phyloP scores from a whole-genome alignment of 306 rosid genomes.

The Prunus mongolica region DNA sequence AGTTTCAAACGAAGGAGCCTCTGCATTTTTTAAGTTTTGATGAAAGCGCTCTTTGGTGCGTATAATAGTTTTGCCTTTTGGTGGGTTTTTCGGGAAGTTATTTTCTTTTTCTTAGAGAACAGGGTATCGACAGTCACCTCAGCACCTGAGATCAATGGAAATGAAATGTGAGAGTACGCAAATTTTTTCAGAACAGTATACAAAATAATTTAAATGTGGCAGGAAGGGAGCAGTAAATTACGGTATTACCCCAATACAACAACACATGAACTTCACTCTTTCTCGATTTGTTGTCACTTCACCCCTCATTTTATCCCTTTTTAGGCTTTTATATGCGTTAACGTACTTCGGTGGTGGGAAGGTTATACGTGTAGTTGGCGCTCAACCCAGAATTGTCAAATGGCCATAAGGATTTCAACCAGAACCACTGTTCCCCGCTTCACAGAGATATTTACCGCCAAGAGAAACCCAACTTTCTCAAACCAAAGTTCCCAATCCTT shows the following conservation, averaged over 20 bases:
- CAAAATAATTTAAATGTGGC: background rate
- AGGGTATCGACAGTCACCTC: background rate
- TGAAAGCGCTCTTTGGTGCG: background rate
- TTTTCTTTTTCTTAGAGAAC: background rate
- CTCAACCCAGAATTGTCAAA: background rate
- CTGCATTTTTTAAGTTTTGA: slow-evolving; percentile 42
- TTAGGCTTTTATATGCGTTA: too few species aligned
- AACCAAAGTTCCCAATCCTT: background rate
- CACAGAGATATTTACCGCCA: background rate
- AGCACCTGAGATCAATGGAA: background rate
- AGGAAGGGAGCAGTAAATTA: background rate
- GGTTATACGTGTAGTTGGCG: background rate
- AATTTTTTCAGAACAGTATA: background rate
- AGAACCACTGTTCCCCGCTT: slow-evolving; percentile 4
- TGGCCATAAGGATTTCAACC: background rate
- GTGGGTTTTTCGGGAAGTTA: background rate
- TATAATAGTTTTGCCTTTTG: background rate
- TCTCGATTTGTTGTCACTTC: background rate
- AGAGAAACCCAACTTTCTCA: background rate
- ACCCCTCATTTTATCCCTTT: too few species aligned
- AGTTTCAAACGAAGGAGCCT: slow-evolving; percentile 31
- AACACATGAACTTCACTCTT: background rate
- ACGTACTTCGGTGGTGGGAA: background rate
- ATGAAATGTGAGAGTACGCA: background rate
- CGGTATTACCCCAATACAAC: background rate